phyloP scores from a whole-genome alignment of 2,329 filamentous ascomycete genomes.

The Claviceps maximensis region DNA sequence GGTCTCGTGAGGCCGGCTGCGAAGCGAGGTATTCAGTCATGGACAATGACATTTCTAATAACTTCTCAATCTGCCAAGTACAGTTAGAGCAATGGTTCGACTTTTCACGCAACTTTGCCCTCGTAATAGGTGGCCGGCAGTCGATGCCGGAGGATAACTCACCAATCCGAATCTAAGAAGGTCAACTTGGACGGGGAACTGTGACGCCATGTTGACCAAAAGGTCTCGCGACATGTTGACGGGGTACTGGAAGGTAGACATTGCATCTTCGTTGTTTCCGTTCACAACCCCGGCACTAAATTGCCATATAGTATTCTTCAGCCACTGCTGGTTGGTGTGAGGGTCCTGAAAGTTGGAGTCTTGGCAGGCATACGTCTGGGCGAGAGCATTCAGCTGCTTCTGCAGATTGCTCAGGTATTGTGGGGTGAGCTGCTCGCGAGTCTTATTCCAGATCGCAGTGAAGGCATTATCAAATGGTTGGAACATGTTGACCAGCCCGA shows the following conservation, averaged over 20 bases:
- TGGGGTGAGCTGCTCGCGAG: constrained; percentile 40
- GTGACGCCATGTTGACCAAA: constrained; percentile 50
- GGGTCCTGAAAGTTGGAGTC: constrained; percentile 43
- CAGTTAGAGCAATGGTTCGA: background rate
- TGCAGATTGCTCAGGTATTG: constrained; percentile 45
- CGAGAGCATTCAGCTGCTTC: constrained; percentile 45
- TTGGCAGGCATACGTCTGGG: constrained; percentile 37
- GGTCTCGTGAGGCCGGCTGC: constrained; percentile 44
- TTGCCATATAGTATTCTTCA: constrained; percentile 52
- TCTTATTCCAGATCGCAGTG: constrained; percentile 53
- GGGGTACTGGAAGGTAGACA: constrained; percentile 51
- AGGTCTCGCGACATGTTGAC: constrained; percentile 50
- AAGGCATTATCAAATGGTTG: constrained; percentile 53
- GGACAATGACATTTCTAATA: constrained; percentile 63
- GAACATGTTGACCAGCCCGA: constrained; percentile 50
- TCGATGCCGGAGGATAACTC: too few relatives aligned
- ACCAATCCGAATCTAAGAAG: constrained; percentile 62
- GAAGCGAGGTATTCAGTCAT: constrained; percentile 61
- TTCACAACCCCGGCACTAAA: constrained; percentile 39
- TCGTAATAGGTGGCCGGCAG: background rate
- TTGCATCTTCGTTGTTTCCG: constrained; percentile 33
- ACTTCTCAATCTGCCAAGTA: constrained; percentile 52
- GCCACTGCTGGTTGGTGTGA: constrained; percentile 48
- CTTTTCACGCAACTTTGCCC: background rate
- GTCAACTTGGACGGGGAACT: constrained; percentile 62